Evolutionary conservation across 768 basidiomycete species (phyloP).

Genomic region (Boletus huronensis): DNA sequence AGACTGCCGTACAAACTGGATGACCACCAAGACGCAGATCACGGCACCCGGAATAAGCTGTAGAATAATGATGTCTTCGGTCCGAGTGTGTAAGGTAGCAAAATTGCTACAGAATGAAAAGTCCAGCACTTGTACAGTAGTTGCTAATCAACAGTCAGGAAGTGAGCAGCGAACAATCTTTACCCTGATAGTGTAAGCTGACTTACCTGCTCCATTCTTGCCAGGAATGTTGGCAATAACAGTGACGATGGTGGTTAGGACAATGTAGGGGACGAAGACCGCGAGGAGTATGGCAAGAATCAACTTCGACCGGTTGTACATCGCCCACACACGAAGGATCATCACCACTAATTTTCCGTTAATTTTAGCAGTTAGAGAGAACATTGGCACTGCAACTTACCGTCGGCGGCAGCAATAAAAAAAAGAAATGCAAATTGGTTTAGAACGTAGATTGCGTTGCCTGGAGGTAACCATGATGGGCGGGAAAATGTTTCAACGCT

Average conservation of each 20-base stretch:
- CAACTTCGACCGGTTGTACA: slow-evolving; percentile 1
- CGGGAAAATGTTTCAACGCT: neutral
- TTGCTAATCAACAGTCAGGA: neutral
- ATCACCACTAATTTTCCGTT: slow-evolving; percentile 1
- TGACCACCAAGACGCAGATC: neutral
- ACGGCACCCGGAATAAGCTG: neutral
- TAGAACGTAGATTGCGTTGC: neutral
- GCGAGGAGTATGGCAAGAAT: slow-evolving; percentile 3
- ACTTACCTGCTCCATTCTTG: neutral
- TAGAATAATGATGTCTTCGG: neutral
- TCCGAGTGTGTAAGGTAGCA: neutral
- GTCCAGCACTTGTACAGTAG: neutral
- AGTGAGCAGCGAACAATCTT: neutral
- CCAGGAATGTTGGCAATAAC: slow-evolving; percentile 1
- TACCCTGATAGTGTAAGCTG: neutral
- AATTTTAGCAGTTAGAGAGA: neutral
- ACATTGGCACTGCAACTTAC: neutral
- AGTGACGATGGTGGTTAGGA: neutral
- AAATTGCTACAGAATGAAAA: neutral
- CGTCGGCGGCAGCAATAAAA: slow-evolving; percentile 3
- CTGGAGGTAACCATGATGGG: neutral
- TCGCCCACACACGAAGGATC: slow-evolving; percentile 11
- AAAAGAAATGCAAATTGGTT: neutral
- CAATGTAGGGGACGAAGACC: neutral
- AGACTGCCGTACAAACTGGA: neutral